Conservation (phyloP, 306 rosid genomes). For the Arachis stenosperma region DNA sequence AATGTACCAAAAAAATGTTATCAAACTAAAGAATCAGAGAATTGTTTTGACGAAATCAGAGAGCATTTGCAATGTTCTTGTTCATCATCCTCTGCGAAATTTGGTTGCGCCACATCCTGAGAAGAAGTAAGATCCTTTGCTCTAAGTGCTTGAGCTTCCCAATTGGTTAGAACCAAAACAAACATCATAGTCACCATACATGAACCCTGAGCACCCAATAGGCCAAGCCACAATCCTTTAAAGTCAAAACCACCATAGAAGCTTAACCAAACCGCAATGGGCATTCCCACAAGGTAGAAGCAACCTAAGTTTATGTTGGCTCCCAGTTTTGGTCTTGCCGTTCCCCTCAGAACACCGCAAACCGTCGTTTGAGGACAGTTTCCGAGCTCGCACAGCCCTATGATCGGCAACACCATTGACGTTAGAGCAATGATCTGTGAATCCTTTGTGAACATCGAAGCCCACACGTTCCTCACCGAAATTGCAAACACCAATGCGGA, state of each 20-base stretch:
- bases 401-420: constrained; percentile 68
- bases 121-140: constrained; percentile 68
- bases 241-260: constrained; percentile 76
- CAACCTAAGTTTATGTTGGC: constrained; percentile 84
- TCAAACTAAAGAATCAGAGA: constrained; percentile 46
- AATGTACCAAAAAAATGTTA: too few species aligned
- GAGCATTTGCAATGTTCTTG: neutral
- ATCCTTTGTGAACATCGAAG: constrained; percentile 77
- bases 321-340: constrained; percentile 82
- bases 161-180: constrained; percentile 68
- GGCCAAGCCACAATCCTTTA: constrained; percentile 84
- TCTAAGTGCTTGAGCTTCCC: constrained; percentile 69
- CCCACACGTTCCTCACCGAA: constrained; percentile 71
- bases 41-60: neutral
- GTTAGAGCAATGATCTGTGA: constrained; percentile 69
- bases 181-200: constrained; percentile 75
- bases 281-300: constrained; percentile 91
- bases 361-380: constrained; percentile 91
- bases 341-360: constrained; percentile 90
- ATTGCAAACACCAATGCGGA: constrained; percentile 66
- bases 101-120: constrained; percentile 24
- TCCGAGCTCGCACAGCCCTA: constrained; percentile 88
- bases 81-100: neutral
- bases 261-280: constrained; percentile 73
- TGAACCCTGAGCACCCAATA: constrained; percentile 76